phyloP scores from a whole-genome alignment of 768 basidiomycete genomes.

The Hericium erinaceus region DNA sequence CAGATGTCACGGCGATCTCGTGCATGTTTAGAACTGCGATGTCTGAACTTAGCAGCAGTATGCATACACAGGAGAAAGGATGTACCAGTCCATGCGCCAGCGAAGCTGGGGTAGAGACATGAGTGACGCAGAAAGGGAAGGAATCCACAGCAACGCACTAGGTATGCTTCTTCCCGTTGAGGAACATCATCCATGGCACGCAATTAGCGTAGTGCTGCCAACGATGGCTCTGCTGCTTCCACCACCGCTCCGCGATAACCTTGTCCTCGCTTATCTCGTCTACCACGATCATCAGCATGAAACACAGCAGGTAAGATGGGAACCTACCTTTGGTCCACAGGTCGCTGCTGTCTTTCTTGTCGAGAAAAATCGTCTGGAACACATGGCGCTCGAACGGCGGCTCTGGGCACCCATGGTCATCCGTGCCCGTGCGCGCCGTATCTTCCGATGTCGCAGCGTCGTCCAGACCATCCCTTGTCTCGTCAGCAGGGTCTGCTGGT shows the following conservation, averaged over 20 bases:
- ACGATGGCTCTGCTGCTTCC: constrained; percentile 44
- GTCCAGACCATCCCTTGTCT: constrained; percentile 2
- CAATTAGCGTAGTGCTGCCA: constrained; percentile 35
- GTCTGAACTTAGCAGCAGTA: not conserved
- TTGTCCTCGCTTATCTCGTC: constrained; percentile 29
- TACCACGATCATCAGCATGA: constrained; percentile 7
- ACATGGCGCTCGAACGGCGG: constrained; percentile 33
- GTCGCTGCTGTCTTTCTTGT: constrained; percentile 28
- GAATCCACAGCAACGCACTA: constrained; percentile 10
- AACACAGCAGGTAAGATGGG: not conserved
- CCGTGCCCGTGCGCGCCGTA: constrained; percentile 1
- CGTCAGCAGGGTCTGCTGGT: constrained; percentile 12
- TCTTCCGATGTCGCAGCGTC: constrained; percentile 13
- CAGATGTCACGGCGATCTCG: constrained; percentile 29
- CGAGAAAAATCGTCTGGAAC: constrained; percentile 44
- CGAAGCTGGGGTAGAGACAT: constrained; percentile 12
- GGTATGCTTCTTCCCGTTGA: constrained; percentile 29
- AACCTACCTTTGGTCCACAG: constrained; percentile 26
- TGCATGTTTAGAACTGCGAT: constrained; percentile 25
- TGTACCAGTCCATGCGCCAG: constrained; percentile 24
- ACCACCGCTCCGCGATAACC: constrained; percentile 37
- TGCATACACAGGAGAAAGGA: constrained; percentile 1
- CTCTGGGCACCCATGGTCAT: constrained; percentile 2
- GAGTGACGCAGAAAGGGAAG: not conserved
- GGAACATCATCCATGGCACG: constrained; percentile 30